Evolutionary conservation across 2,329 filamentous ascomycete species (phyloP).

Genomic region (Cercospora sp.): DNA sequence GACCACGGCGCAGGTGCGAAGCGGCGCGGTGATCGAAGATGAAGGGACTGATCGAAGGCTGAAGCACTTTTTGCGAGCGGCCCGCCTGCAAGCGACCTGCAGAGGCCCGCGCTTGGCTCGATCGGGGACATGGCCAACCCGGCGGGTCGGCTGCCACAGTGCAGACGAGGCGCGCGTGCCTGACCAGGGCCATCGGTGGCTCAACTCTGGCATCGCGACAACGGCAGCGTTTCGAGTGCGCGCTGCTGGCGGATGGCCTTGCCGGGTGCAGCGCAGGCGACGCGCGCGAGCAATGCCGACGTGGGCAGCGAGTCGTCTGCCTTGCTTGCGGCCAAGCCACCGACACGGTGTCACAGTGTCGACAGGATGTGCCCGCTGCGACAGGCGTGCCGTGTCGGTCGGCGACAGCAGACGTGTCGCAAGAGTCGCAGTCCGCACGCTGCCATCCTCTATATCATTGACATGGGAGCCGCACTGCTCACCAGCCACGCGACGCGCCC

Average conservation of each 20-base stretch:
- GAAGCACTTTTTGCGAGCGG: slow-evolving; percentile 10
- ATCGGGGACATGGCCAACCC: slow-evolving; percentile 13
- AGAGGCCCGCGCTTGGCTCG: background rate
- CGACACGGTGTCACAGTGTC: background rate
- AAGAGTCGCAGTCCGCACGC: background rate
- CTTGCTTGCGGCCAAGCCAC: background rate
- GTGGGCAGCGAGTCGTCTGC: background rate
- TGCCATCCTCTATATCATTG: background rate
- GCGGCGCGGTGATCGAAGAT: slow-evolving; percentile 6
- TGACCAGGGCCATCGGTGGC: slow-evolving; percentile 10
- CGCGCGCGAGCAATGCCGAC: background rate
- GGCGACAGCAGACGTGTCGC: background rate
- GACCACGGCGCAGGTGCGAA: background rate
- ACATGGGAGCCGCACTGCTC: background rate
- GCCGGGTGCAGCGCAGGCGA: background rate
- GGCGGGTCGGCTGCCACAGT: slow-evolving; percentile 9
- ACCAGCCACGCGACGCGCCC: background rate
- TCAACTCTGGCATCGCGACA: background rate
- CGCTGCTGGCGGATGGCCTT: slow-evolving; percentile 6
- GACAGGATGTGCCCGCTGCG: background rate
- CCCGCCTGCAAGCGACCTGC: slow-evolving; percentile 5
- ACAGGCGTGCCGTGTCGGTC: background rate
- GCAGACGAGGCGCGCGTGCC: slow-evolving; percentile 12
- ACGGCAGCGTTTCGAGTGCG: background rate
- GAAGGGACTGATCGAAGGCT: slow-evolving; percentile 13